Conservation (phyloP, 768 basidiomycete genomes). For the Sporobolomyces phaffii region DNA sequence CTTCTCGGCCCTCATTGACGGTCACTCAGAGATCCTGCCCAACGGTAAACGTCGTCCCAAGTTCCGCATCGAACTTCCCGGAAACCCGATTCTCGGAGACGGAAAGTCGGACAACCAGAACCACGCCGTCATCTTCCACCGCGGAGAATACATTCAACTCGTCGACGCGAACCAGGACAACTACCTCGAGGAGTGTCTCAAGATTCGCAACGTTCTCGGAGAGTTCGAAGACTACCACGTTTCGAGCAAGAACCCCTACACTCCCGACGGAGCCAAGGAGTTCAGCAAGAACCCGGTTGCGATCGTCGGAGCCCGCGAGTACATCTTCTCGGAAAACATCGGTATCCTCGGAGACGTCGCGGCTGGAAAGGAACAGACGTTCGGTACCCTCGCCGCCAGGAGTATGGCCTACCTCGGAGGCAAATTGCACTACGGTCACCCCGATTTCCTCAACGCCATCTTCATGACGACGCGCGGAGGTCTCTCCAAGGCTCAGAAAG, state of each 20-base stretch:
- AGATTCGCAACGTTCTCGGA: conserved; percentile 94
- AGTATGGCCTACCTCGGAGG: conserved; percentile 96
- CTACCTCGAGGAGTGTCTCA: conserved; percentile 98
- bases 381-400: conserved; percentile 93
- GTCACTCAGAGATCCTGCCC: conserved; percentile 89
- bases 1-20: conserved; percentile 94
- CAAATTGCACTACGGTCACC: conserved; percentile 97
- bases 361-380: conserved; percentile 98
- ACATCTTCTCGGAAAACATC: conserved; percentile 99
- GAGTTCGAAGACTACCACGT: conserved; percentile 92
- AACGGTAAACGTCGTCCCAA: conserved; percentile 87
- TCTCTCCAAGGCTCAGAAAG: conserved; percentile 98
- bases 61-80: conserved; percentile 96
- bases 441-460: conserved; percentile 94
- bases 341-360: conserved; percentile 98
- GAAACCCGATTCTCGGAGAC: conserved; percentile 97
- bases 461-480: conserved; percentile 99
- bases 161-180: conserved; percentile 99
- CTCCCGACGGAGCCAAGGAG: conserved; percentile 50
- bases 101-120: conserved; percentile 99
- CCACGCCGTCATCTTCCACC: conserved; percentile 98
- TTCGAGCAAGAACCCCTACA: conserved; percentile 83
- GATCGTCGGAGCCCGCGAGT: conserved; percentile 97
- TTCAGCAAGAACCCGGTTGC: conserved; percentile 89
- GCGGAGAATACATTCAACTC: conserved; percentile 97